These are phyloP conservation scores for Boletus subcaerulescens DNA, from an alignment of 768 basidiomycete genomes.

Conservation along the genomic window DNA sequence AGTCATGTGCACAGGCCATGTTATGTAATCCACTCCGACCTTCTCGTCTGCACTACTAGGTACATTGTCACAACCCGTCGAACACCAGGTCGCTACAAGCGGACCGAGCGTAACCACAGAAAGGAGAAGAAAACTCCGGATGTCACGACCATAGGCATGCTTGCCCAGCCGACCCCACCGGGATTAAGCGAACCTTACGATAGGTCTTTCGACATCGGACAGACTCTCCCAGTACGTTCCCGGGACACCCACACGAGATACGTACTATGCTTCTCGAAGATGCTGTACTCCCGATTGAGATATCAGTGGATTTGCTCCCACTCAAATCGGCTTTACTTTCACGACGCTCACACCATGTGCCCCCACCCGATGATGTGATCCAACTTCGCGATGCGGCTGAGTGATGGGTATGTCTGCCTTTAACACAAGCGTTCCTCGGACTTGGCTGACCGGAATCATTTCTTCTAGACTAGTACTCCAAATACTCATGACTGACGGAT, in stretches of 20 bases:
- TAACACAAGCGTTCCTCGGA: no score
- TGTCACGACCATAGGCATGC: not conserved
- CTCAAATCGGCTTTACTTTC: not conserved
- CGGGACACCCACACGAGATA: not conserved
- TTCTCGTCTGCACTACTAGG: no score
- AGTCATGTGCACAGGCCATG: no score
- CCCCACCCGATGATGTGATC: no score
- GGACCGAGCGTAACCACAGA: not conserved
- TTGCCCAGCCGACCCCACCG: slow-evolving; percentile 1
- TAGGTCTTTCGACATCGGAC: not conserved
- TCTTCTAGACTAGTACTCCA: no score
- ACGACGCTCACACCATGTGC: not conserved
- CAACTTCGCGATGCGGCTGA: no score
- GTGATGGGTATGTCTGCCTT: no score
- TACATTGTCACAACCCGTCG: no score
- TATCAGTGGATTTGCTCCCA: slow-evolving; percentile 9
- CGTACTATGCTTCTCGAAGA: slow-evolving; percentile 11
- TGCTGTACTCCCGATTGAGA: slow-evolving; percentile 2
- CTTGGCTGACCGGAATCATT: no score
- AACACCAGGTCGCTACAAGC: not conserved
- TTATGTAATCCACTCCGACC: slow-evolving; percentile 11
- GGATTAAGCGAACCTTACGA: not conserved
- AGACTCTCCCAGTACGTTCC: not conserved
- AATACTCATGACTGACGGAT: not conserved
- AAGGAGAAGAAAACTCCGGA: no score